phyloP scores from a whole-genome alignment of 768 basidiomycete genomes.

The Sarcodon aspratus region DNA sequence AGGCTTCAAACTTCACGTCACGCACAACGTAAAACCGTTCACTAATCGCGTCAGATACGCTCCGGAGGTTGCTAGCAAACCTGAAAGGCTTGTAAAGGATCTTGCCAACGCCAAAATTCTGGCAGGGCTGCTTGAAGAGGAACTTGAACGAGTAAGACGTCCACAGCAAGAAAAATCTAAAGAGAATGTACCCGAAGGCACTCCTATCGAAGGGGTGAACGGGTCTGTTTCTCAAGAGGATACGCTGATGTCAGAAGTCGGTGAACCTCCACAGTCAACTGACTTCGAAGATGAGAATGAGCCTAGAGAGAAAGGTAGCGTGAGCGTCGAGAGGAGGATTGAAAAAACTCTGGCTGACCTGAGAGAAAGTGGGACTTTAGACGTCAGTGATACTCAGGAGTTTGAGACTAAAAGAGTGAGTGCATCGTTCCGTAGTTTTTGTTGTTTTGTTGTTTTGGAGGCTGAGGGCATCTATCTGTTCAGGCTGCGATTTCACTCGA shows the following conservation, averaged over 20 bases:
- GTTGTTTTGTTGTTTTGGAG: neutral
- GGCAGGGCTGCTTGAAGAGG: conserved; percentile 64
- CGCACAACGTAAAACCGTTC: conserved; percentile 70
- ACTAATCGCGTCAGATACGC: conserved; percentile 69
- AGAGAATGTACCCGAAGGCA: neutral
- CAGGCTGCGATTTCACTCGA: conserved; percentile 81
- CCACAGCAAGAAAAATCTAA: neutral
- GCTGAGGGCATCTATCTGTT: conserved; percentile 9
- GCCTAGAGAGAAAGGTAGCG: conserved; percentile 54
- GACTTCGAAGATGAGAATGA: conserved; percentile 40
- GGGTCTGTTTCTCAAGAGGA: neutral
- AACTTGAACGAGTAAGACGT: conserved; percentile 24
- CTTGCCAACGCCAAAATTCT: conserved; percentile 65
- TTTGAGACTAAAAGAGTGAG: conserved; percentile 63
- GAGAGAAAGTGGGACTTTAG: conserved; percentile 48
- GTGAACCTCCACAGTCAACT: conserved; percentile 14
- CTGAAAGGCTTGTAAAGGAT: conserved; percentile 75
- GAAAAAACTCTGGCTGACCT: conserved; percentile 67
- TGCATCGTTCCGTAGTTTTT: neutral
- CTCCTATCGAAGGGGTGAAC: conserved; percentile 7
- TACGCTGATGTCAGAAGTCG: conserved; percentile 1
- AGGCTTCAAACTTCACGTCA: conserved; percentile 87
- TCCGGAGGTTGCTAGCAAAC: conserved; percentile 71
- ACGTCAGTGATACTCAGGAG: conserved; percentile 51
- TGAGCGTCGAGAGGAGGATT: conserved; percentile 73